phyloP scores from a whole-genome alignment of 345 rosid species.

The Lumnitzera racemosa region DNA sequence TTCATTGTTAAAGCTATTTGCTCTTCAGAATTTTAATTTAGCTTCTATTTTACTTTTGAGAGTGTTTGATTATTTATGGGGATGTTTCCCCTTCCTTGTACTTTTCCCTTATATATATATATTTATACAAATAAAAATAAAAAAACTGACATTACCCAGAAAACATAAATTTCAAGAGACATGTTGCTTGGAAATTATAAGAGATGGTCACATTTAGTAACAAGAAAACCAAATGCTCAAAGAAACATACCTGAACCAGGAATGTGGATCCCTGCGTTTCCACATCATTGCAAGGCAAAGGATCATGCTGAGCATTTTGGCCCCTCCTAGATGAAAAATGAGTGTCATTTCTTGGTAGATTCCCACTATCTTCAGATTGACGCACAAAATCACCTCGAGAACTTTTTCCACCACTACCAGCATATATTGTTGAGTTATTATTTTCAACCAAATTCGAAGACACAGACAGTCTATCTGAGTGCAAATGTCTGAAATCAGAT shows the following conservation, averaged over 20 bases:
- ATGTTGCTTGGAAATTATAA: no score
- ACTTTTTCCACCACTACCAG: constrained; percentile 14
- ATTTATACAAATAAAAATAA: no score
- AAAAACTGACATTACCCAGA: no score
- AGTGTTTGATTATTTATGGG: no score
- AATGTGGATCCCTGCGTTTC: constrained; percentile 70
- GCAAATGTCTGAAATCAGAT: constrained; percentile 18
- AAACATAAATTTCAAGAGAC: no score
- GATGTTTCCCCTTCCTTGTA: no score
- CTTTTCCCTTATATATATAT: no score
- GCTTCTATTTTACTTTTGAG: no score
- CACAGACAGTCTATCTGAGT: constrained; percentile 16
- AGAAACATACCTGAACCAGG: constrained; percentile 51
- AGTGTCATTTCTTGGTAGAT: constrained; percentile 10
- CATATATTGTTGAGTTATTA: constrained; percentile 16
- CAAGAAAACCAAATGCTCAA: constrained; percentile 1
- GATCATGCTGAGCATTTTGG: constrained; percentile 15
- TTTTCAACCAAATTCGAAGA: constrained; percentile 25
- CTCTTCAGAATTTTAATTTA: no score
- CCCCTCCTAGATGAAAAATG: constrained; percentile 15
- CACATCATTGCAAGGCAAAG: constrained; percentile 28
- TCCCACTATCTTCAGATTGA: constrained; percentile 18
- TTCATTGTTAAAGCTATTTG: no score
- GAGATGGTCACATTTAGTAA: no score
- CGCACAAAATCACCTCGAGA: constrained; percentile 26